Evolutionary conservation across 371 early-diverging fungal genomes (phyloP), one percentile per base, ranked within the genome.

Genomic region (Apophysomyces elegans): DNA sequence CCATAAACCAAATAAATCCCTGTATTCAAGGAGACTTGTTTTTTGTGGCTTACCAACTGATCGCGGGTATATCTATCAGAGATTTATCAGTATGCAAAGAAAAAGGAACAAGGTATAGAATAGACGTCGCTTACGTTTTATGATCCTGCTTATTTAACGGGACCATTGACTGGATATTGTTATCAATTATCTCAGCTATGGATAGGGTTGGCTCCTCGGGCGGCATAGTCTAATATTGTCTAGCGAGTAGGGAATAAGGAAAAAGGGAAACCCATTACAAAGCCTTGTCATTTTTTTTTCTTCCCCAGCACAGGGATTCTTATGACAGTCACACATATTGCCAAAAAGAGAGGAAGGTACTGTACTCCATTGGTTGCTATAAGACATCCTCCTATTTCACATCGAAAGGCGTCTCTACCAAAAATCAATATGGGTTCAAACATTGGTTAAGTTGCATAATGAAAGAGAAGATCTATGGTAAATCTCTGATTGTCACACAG

Each of bases 61-160:
- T 78, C 75, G n/a, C 65, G 73, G 66, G 73, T 75, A 69, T 78
- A 78, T 50, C 54, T 50, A 50, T 21, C n/a, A 21, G 21, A 21
- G 9, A 18, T 16, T 50, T 41, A 11, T 47, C 16, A 47, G 18
- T 7, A n/a, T n/a, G 11, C 13, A 7, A 11, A 47, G 21, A 50
- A 32, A 50, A 50, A n/a, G 21, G 21, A 7, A 8, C 21, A 9
- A 26, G 2, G 32, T 3, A 26, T 26, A 26, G 3, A 26, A 21
- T 50, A 50, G 7, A 50, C 16, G 0, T 50, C 4, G 21, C 54
- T 18, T 21, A 50, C 54, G 35, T 21, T 50, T 21, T 50, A 18
- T 50, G 16, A 9, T 50, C 54, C 21, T 32, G 18, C 16, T 50
- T 50, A 9, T 21, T 50, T 21, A 50, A 21, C 21, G 32, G 9